Base-by-base conservation (phyloP, 2,329 filamentous ascomycete species). In the Nemania abortiva region DNA sequence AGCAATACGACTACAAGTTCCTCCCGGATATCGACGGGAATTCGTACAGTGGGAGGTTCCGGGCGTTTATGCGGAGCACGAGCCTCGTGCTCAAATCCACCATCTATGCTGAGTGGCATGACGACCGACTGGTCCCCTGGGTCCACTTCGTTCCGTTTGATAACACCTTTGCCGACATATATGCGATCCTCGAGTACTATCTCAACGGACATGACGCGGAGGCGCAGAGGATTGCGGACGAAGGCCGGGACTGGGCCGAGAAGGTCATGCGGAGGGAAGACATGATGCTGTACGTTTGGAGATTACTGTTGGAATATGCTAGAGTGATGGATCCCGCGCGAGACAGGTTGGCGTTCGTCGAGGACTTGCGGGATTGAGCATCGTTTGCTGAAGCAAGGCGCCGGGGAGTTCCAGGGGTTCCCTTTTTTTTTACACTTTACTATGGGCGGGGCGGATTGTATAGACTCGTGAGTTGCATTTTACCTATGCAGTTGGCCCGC, bases 81-180 rank as follows among this genome's bases (percentile, higher is more conserved):
- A 89, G 87, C 54, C 78, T 92, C 39, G 89, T 90, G 1, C 86
- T 94, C 76, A 94, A 94, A 80, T 86, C 89, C 13, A 93, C 91
- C 3, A 84, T 93, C 52, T 94, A 91, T 77, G 82, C 87, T 9
- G 92, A 94, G 77, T 94, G 92, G 92, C 91, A 93, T 76, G 91
- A 93, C 76, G 85, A 87, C 52, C 85, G 91, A 6, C 82, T 94
- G 0, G 81, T 88, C 15, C 88, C 90, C 0, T 94, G 91, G 91
- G 82, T 87, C 70, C 92, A 94, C 79, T 94, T 92, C 74, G 87
- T 90, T 0, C 91, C 92, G 1, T 84, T 94, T 74, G 90, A 92
- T 77, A 91, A 91, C 74, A 87, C 87, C 1, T 91, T 89, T 68
- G 82, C 87, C 61, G 92, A 93, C 55, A 77, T 92, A 10, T 92